phyloP scores from a whole-genome alignment of 805 yeast species.

The Kluyveromyces wickerhamii region DNA sequence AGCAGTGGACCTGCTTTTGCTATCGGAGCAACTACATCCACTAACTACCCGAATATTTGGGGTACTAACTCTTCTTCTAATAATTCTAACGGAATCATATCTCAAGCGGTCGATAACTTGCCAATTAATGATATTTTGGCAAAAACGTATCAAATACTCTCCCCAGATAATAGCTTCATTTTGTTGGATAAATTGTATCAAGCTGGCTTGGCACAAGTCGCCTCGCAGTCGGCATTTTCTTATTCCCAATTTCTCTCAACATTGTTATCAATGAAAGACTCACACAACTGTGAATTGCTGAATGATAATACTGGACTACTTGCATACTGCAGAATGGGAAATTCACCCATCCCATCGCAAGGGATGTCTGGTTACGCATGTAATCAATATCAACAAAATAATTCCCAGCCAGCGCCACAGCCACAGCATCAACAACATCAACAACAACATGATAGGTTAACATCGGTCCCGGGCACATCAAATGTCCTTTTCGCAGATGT shows the following conservation, averaged over 20 bases:
- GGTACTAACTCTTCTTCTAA: background rate
- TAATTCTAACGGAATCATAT: background rate
- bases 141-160: background rate
- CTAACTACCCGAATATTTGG: slow-evolving; percentile 7
- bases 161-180: slow-evolving; percentile 11
- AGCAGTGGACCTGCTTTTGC: slow-evolving; percentile 5
- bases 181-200: slow-evolving; percentile 20
- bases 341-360: background rate
- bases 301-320: slow-evolving; percentile 16
- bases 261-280: slow-evolving; percentile 15
- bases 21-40: background rate
- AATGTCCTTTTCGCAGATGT: background rate
- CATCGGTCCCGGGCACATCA: background rate
- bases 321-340: slow-evolving; percentile 19
- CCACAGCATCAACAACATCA: background rate
- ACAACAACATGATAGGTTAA: background rate
- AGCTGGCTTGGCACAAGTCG: slow-evolving; percentile 10
- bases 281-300: slow-evolving; percentile 18
- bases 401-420: background rate
- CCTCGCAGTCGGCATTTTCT: slow-evolving; percentile 9
- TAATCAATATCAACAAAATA: background rate
- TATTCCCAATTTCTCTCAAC: slow-evolving; percentile 17
- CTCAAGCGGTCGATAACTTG: background rate
- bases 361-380: background rate
- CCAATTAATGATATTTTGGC: background rate